Base-by-base conservation (phyloP, 352 stramenopile species). In the Globisporangium lucens region DNA sequence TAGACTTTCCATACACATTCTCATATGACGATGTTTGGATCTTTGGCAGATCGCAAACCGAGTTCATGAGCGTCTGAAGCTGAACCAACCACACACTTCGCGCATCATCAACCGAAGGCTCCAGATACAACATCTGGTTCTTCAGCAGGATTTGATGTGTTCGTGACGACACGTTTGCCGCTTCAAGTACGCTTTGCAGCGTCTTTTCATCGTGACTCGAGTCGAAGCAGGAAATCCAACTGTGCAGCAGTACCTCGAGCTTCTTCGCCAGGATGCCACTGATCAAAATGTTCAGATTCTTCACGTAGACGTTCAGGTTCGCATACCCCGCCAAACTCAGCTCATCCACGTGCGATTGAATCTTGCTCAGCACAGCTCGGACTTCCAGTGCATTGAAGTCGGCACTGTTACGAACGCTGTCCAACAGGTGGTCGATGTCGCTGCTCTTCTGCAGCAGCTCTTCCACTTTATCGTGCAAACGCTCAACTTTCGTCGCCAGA, bases 401-500 rank as follows among this genome's bases (percentile, higher is more conserved):
- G n/a, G 80, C 75, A 56, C 55, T 82, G 5, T 55, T 71, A 5
- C 81, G 83, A 71, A 98, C 71, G 17, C 66, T 77, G 69, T 92
- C 77, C n/a, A 99, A 76, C 20, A 95, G 78, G 61, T 89, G 77
- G 53, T 99, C 89, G 61, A 99, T 95, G 17, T 96, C 93, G 59
- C 85, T 85, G 41, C 94, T 97, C 64, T 98, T 98, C 63, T 91
- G 73, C 33, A 98, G 72, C 29, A 99, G 79, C 33, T 99, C 96
- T 68, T 99, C 96, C 13, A 99, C 95, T 67, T 98, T 98, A 66
- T 99, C 97, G 67, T 99, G 97, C 52, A 99, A 89, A 41, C 87
- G 90, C 62, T 98, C 95, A 1, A 99, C 97, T 64, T 98, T 94
- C 33, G 91, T 85, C 29, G 96, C 83, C 59, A 98, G 78, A 63